Evolutionary conservation across 2,329 filamentous ascomycete species (phyloP), one percentile per base, ranked within the genome.

Genomic region (Pseudogymnoascus verrucosus): DNA sequence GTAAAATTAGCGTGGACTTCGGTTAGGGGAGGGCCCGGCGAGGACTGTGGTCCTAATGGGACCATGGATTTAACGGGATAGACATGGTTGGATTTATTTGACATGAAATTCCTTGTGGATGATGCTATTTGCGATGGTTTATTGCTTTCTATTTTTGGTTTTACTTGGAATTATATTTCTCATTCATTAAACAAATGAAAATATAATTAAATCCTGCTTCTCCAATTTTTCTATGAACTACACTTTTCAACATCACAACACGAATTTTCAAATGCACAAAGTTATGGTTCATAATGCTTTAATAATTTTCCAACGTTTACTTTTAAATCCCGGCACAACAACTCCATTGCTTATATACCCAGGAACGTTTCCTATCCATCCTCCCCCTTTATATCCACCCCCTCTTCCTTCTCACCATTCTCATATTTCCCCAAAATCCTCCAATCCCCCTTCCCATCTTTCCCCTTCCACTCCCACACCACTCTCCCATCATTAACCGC

Each of bases 401-500:
- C 51, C 28, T 34, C 51, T 21, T 34, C n/a, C 26, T 57, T 57
- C 28, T 6, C 28, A 7, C 4, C 5, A 34, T 12, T 14, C 28
- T 57, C 51, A 34, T 36, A 21, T 21, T 57, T 36, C 5, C 51
- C 51, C n/a, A 34, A 57, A 57, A 57, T 57, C 28, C n/a, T 34
- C 51, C 51, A 57, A 36, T 57, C 51, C 0, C 51, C 51, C 51
- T 57, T 57, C 28, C 51, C 51, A 57, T 57, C 51, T 16, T 57
- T 61, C 12, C 69, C 71, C 14, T 34, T 36, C 62, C 72, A 71
- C 68, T 73, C 72, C 72, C 71, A 73, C 3, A 64, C 69, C 64
- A 89, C 82, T 47, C 83, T 76, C 1, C 83, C 81, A 64, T 83
- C 79, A 61, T 83, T 76, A 2, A 87, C 86, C 34, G 84, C 84